Evolutionary conservation across 345 rosid genomes (phyloP), one percentile per base, ranked within the genome.

Genomic region (Geranium brycei): DNA sequence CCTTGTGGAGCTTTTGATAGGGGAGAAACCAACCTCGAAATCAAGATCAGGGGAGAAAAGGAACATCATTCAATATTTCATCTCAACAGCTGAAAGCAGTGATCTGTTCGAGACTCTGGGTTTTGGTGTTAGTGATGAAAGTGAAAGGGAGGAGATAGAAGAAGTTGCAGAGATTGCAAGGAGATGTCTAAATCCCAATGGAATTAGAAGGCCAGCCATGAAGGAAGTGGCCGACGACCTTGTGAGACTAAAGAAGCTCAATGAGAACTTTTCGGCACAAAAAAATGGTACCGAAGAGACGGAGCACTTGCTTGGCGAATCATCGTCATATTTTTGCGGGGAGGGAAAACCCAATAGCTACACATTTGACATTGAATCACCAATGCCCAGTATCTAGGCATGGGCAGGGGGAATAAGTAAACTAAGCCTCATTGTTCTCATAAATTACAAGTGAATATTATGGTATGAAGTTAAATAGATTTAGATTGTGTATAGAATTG

Each of bases 1-100:
- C 14, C 71, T 80, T 7, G 65, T 78, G 4, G 81, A 78, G 57
- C 69, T 78, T 31, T 51, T 73, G 18, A 73, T 72, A 0, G 81
- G 74, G 3, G 32, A 72, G 64, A 71, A 67, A 19, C 75, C 78
- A 17, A 56, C 61, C n/a, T 60, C 69, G 6, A 61, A 5, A 0
- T 7, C 0, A 8, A 17, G 28, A 58, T 23, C 67, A 0, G 58
- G 63, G 16, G 64, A 69, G 16, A 60, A 59, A 53, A 14, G 60
- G 10, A 62, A 38, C 66, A 30, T 72, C 19, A 51, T 72, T 66
- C 69, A 61, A 4, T 57, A 72, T 51, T 76, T 76, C 53, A 1
- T 69, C 16, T 69, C 68, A 3, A 16, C 71, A 31, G 12, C 69
- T 0, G 73, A 69, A 13, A 17, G 51, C 17, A 10, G 53, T 4